Percentiles rank a stretch among this genome's conserved stretches.
Evolutionary conservation across 768 basidiomycete species (phyloP).

Genomic region (Lentinula sp.): DNA sequence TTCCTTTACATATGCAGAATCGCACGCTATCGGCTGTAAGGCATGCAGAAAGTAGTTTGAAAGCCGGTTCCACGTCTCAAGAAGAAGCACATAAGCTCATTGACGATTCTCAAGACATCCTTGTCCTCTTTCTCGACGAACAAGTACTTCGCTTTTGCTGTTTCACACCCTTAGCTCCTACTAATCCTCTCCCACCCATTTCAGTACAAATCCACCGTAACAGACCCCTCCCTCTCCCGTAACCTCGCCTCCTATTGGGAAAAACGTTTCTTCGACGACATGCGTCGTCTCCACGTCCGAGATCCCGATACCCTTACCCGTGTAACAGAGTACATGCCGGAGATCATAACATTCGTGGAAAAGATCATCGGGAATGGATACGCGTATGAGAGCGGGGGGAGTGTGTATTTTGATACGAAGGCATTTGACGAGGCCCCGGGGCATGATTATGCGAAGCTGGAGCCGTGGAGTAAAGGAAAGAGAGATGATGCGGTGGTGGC

Average conservation of each 20-base stretch:
- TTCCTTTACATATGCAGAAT: constrained; percentile 28
- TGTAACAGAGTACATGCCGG: constrained; percentile 95
- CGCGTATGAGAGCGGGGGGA: constrained; percentile 63
- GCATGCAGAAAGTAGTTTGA: constrained; percentile 38
- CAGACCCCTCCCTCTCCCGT: constrained; percentile 82
- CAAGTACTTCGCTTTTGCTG: constrained; percentile 42
- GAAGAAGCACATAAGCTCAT: constrained; percentile 55
- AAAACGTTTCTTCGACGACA: constrained; percentile 83
- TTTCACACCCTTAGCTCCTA: not conserved
- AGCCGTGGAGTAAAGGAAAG: constrained; percentile 96
- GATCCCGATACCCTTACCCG: constrained; percentile 89
- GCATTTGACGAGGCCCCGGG: constrained; percentile 71
- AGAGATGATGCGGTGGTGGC: constrained; percentile 46
- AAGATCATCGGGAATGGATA: constrained; percentile 83
- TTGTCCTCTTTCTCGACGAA: constrained; percentile 67
- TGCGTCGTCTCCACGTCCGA: constrained; percentile 81
- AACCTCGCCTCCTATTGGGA: constrained; percentile 87
- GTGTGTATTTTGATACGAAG: constrained; percentile 87
- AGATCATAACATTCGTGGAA: constrained; percentile 87
- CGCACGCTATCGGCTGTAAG: constrained; percentile 47
- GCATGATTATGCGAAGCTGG: constrained; percentile 90
- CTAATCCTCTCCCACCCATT: constrained; percentile 5
- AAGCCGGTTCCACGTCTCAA: constrained; percentile 30
- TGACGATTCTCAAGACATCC: constrained; percentile 69
- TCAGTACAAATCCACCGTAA: constrained; percentile 74